Conservation (phyloP, 805 yeast species). For the Saturnispora kantuleensis region DNA sequence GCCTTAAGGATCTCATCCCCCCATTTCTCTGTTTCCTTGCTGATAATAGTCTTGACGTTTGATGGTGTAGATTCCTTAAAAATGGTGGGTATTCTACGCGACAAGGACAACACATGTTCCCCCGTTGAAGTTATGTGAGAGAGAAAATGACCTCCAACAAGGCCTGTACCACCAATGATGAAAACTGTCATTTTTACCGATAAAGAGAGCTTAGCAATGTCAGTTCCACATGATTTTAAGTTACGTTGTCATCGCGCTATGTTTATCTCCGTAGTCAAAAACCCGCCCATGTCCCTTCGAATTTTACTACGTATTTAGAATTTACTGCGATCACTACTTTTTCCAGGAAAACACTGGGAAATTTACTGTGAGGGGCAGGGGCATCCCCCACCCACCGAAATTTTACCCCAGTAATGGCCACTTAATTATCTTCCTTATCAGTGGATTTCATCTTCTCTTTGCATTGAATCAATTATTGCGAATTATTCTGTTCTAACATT, state of each 20-base stretch:
- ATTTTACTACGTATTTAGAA: too few relatives aligned
- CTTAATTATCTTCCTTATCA: too few relatives aligned
- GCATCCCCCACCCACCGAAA: too few relatives aligned
- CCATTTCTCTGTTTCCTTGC: conserved; percentile 45
- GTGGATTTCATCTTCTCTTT: too few relatives aligned
- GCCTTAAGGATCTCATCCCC: conserved; percentile 23
- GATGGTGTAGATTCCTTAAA: conserved; percentile 4
- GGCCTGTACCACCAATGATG: conserved; percentile 68
- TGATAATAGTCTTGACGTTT: conserved; percentile 30
- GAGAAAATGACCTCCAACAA: conserved; percentile 55
- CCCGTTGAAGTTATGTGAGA: conserved; percentile 30
- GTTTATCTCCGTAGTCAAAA: too few relatives aligned
- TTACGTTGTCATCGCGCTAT: neutral
- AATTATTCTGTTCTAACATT: too few relatives aligned
- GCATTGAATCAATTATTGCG: too few relatives aligned
- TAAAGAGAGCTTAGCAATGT: neutral
- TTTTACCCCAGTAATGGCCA: too few relatives aligned
- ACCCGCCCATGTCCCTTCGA: too few relatives aligned
- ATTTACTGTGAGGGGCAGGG: too few relatives aligned
- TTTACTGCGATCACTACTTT: too few relatives aligned
- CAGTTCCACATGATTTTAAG: neutral
- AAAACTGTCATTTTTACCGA: conserved; percentile 17
- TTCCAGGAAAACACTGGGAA: too few relatives aligned
- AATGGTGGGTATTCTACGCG: conserved; percentile 35
- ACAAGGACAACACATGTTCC: conserved; percentile 35